Percentiles rank a stretch among this genome's conserved stretches.
Conservation (phyloP, 2,329 filamentous ascomycete genomes). For the Raffaelea ambrosiae region DNA sequence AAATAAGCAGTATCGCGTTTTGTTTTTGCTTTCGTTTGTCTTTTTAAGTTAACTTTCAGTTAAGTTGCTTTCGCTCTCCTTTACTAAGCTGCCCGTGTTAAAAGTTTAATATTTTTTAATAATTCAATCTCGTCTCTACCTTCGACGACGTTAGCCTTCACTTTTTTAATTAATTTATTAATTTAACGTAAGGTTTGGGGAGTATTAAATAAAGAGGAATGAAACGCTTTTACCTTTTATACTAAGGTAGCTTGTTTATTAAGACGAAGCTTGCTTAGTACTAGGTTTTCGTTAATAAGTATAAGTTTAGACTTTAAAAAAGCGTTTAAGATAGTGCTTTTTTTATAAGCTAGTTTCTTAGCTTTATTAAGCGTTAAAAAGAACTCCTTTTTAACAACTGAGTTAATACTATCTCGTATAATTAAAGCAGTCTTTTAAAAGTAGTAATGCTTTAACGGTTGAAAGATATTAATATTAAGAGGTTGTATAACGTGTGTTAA, state of each 20-base stretch:
- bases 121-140: no score
- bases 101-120: neutral
- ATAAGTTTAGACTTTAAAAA: neutral
- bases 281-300: neutral
- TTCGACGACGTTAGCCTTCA: no score
- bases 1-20: no score
- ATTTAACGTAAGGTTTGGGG: neutral
- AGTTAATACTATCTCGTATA: neutral
- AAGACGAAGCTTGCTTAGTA: neutral
- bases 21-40: no score
- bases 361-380: neutral
- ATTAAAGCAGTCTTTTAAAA: neutral
- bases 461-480: neutral
- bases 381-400: neutral
- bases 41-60: no score
- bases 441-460: neutral
- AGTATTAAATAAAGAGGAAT: neutral
- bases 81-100: no score
- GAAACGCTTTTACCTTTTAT: neutral
- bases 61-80: no score
- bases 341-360: neutral
- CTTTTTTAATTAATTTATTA: neutral
- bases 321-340: neutral
- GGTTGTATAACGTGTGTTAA: neutral
- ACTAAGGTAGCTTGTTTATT: no score